phyloP scores from a whole-genome alignment of 225 moss, liverwort and hornwort genomes.

The Neckera pumila region DNA sequence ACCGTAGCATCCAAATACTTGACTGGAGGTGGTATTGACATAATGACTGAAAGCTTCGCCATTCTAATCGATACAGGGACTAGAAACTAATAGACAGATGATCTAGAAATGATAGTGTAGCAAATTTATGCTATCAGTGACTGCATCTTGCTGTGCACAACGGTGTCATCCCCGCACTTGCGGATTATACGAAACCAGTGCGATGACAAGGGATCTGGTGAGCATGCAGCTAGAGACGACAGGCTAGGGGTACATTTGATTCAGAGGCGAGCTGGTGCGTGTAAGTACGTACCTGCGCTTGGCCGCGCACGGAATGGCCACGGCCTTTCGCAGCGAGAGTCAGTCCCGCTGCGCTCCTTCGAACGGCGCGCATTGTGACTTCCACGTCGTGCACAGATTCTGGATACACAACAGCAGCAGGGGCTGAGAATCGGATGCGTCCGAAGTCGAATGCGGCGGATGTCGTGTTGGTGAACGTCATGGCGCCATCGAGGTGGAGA shows the following conservation, averaged over 20 bases:
- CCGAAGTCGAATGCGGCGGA: slow-evolving; percentile 58
- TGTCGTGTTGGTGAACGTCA: slow-evolving; percentile 23
- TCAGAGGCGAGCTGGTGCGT: background rate
- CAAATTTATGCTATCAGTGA: no score
- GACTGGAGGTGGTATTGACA: no score
- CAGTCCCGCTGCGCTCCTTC: slow-evolving; percentile 4
- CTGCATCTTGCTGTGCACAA: background rate
- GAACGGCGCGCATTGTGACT: slow-evolving; percentile 29
- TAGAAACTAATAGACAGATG: no score
- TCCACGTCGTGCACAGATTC: slow-evolving; percentile 41
- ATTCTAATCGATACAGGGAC: background rate
- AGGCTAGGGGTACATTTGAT: background rate
- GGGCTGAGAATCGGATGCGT: slow-evolving; percentile 17
- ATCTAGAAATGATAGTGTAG: background rate
- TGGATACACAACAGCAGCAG: slow-evolving; percentile 57
- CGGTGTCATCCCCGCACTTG: no score
- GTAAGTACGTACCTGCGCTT: slow-evolving; percentile 36
- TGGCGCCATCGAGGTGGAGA: background rate
- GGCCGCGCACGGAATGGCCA: slow-evolving; percentile 65
- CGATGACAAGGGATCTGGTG: background rate
- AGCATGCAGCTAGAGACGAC: background rate
- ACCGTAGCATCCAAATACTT: background rate
- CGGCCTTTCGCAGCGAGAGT: slow-evolving; percentile 69
- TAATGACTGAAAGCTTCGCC: background rate
- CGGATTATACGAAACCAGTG: background rate